phyloP scores from a whole-genome alignment of 805 yeast genomes.

The Metschnikowia peoriensis region DNA sequence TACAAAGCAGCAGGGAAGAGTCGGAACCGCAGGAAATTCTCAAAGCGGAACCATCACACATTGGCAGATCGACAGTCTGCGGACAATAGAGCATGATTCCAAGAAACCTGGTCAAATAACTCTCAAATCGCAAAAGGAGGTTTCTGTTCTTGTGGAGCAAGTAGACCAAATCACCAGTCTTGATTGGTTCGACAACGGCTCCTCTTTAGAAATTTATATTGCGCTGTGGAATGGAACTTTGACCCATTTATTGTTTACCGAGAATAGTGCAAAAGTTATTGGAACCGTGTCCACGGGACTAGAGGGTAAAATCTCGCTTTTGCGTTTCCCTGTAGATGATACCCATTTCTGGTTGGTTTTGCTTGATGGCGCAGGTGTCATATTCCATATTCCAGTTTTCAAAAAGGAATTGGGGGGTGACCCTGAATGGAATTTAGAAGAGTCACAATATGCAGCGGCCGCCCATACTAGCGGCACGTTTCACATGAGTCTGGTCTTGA shows the following conservation, averaged over 20 bases:
- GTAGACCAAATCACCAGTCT: constrained; percentile 8
- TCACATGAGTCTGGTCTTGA: not conserved
- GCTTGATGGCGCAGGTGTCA: constrained; percentile 4
- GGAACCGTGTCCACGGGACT: not conserved
- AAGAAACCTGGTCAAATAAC: not conserved
- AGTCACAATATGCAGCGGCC: constrained; percentile 1
- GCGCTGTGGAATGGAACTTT: constrained; percentile 15
- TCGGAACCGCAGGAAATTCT: not conserved
- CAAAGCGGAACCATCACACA: not conserved
- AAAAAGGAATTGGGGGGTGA: not conserved
- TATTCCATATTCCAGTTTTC: constrained; percentile 5
- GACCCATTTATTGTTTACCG: constrained; percentile 1
- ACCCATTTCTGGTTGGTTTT: constrained; percentile 2
- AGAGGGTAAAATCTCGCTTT: constrained; percentile 3
- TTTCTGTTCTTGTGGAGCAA: not conserved
- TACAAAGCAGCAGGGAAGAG: not conserved
- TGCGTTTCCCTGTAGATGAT: not conserved
- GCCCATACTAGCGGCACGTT: constrained; percentile 2
- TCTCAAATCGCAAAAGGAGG: not conserved
- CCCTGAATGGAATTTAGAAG: not conserved
- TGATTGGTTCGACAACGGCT: not conserved
- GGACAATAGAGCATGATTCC: not conserved
- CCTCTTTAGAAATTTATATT: not conserved
- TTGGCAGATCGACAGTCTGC: not conserved
- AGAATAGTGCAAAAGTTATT: not conserved